Base-by-base conservation (phyloP, 805 yeast genomes). In the Saccharomycopsis sp. region DNA sequence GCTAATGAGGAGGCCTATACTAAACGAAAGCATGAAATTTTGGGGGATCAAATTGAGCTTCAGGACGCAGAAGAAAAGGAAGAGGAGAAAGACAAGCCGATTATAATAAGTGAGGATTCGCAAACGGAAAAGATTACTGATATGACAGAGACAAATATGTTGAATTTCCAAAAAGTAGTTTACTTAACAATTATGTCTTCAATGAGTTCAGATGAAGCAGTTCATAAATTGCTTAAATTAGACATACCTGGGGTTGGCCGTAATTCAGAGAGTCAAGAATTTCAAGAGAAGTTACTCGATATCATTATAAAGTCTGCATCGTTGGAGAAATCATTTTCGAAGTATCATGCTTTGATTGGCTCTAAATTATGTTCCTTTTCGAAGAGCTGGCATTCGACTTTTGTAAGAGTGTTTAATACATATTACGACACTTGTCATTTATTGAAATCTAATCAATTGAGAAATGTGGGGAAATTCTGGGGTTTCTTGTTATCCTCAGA, bases 171-270 rank as follows among this genome's bases (percentile, higher is more conserved):
- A 53, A 86, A 86, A 54, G 74, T 74, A 1, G 82, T 90, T 2
- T 90, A 90, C 55, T 64, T 89, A 23, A 81, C 90, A 0, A 66
- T 93, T 7, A 87, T 85, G 81, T 86, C 96, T 19, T 79, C 95
- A 48, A 75, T 90, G 81, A 81, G 94, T 0, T 79, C 89, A 4
- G 95, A 86, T 53, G 98, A 93, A 66, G 90, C 95, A 0, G 88
- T 86, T 1, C 97, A 89, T 60, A 89, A 89, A 59, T 63, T 93
- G 4, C 54, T 85, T 33, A 75, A 73, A 55, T 55, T 85, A 11
- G 40, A 45, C 11, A 44, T 47, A n/a, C 51, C 51, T 6, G 49
- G 49, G 9, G 17, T 36, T n/a, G 33, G 37, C 14, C 16, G 23
- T 20, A 24, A 39, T 7, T n/a, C 19, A 7, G 24, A 38, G 6